These are phyloP conservation scores for Trichoderma reesei DNA, from an alignment of 495 filamentous ascomycete species.

Conservation along the genomic window DNA sequence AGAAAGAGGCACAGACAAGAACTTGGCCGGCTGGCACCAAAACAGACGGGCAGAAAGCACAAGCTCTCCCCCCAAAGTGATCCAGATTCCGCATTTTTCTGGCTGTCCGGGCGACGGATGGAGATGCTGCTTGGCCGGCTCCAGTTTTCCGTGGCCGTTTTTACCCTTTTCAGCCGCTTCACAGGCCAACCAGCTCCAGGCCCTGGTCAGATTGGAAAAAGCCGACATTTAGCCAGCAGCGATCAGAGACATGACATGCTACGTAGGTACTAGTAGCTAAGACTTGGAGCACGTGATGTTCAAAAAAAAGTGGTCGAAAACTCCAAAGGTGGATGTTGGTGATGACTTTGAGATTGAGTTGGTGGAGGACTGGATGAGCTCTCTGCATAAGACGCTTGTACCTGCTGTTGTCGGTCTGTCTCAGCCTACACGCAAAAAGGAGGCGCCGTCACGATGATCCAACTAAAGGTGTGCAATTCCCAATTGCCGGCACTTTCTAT, in stretches of 20 bases:
- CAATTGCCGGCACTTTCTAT: neutral
- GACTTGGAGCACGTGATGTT: neutral
- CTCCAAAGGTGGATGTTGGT: neutral
- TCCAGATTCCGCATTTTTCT: neutral
- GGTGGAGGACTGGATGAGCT: neutral
- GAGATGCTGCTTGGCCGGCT: neutral
- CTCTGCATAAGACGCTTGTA: neutral
- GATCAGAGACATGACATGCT: too few relatives aligned
- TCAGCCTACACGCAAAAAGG: neutral
- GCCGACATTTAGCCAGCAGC: neutral
- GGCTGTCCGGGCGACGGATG: slow-evolving; percentile 8
- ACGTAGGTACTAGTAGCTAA: neutral
- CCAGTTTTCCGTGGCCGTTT: neutral
- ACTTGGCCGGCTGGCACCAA: too few relatives aligned
- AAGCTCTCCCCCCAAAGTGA: too few relatives aligned
- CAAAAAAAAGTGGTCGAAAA: neutral
- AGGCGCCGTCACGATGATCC: slow-evolving; percentile 68
- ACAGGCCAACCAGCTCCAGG: too few relatives aligned
- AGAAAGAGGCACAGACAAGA: neutral
- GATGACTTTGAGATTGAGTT: neutral
- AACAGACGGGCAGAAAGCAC: too few relatives aligned
- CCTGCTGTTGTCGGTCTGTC: slow-evolving; percentile 7
- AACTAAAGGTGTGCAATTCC: slow-evolving; percentile 68
- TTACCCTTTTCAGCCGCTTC: neutral
- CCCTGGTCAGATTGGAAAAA: neutral